These are phyloP conservation scores for Pseudofabraea citricarpa DNA, from an alignment of 2,329 filamentous ascomycete genomes.

Conservation along the genomic window DNA sequence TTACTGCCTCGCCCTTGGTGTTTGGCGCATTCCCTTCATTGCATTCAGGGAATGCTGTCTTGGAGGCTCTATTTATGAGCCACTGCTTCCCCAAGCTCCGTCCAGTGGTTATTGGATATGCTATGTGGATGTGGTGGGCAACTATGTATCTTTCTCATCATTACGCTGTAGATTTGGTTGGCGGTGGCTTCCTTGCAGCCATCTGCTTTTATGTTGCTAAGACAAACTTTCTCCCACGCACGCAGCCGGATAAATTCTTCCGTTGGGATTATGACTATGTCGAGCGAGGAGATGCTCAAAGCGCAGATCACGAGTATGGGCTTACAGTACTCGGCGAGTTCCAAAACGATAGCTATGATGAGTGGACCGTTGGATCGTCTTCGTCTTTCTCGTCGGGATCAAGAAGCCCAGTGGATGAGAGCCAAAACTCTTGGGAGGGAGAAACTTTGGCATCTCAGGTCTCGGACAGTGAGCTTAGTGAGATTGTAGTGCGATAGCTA, in stretches of 20 bases:
- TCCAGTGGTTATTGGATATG: slow-evolving; percentile 76
- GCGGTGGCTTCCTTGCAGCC: slow-evolving; percentile 73
- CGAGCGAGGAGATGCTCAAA: slow-evolving; percentile 68
- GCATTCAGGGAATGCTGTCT: slow-evolving; percentile 82
- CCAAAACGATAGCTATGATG: slow-evolving; percentile 60
- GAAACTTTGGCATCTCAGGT: slow-evolving; percentile 41
- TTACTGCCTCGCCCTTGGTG: slow-evolving; percentile 83
- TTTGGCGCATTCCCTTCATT: slow-evolving; percentile 95
- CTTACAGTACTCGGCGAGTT: slow-evolving; percentile 23
- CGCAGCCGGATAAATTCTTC: slow-evolving; percentile 79
- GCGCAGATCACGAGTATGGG: slow-evolving; percentile 50
- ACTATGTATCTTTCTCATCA: slow-evolving; percentile 98
- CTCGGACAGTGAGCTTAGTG: slow-evolving; percentile 27
- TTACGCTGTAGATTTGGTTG: slow-evolving; percentile 90
- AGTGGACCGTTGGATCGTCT: slow-evolving; percentile 85
- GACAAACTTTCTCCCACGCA: slow-evolving; percentile 73
- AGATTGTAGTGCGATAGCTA: slow-evolving; percentile 22
- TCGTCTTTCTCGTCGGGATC: slow-evolving; percentile 41
- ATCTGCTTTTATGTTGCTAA: slow-evolving; percentile 79
- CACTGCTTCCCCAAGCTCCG: slow-evolving; percentile 83
- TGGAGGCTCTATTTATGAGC: slow-evolving; percentile 90
- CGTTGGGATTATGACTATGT: slow-evolving; percentile 96
- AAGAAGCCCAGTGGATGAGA: slow-evolving; percentile 45
- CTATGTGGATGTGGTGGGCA: slow-evolving; percentile 94
- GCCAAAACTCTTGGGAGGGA: slow-evolving; percentile 50